Conservation (phyloP, 148 eudicot species). For the Polygonum maritimum region DNA sequence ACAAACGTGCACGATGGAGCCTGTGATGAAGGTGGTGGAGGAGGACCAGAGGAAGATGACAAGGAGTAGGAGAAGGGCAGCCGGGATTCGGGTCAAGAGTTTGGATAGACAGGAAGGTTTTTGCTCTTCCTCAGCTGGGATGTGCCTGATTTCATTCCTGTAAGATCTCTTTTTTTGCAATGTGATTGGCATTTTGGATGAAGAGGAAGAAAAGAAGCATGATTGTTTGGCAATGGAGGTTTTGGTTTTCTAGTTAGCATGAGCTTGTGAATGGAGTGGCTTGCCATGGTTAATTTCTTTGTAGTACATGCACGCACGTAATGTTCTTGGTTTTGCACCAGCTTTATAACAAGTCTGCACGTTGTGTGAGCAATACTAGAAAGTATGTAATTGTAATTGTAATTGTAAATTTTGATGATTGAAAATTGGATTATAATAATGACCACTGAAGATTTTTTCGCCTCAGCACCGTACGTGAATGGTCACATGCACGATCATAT, state of each 20-base stretch:
- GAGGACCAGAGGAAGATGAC: slow-evolving; percentile 58
- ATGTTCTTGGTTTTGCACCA: neutral
- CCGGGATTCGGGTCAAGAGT: slow-evolving; percentile 22
- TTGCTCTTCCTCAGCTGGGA: neutral
- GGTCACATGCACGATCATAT: neutral
- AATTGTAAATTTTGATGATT: neutral
- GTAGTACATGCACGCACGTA: slow-evolving; percentile 1
- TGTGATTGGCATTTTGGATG: slow-evolving; percentile 8
- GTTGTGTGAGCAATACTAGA: neutral
- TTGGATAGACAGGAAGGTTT: neutral
- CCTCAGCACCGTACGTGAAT: neutral
- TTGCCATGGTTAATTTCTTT: neutral
- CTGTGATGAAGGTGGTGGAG: slow-evolving; percentile 49
- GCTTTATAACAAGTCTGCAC: slow-evolving; percentile 3
- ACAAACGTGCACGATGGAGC: slow-evolving; percentile 56
- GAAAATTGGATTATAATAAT: neutral
- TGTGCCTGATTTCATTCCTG: neutral
- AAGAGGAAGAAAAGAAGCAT: neutral
- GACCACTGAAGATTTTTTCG: neutral
- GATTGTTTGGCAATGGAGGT: neutral
- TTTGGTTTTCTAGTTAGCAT: neutral
- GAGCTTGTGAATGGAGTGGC: neutral
- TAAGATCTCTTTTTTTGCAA: neutral
- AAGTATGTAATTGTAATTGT: neutral
- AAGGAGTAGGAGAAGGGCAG: slow-evolving; percentile 31